Conservation (phyloP, 352 stramenopile genomes). For the Phytophthora pinifolia region DNA sequence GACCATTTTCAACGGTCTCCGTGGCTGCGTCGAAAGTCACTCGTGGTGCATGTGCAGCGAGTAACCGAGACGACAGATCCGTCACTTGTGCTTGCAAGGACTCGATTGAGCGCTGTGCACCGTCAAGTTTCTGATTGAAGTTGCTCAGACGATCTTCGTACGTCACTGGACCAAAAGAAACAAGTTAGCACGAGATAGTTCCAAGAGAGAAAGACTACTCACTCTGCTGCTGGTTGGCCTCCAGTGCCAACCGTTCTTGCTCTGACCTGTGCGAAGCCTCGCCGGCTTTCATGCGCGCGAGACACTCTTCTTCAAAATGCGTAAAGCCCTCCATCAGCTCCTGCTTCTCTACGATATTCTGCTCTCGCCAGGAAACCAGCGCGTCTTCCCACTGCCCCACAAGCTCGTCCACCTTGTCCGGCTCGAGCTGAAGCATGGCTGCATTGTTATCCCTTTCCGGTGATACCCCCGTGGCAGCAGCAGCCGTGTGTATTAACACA, state of each 20-base stretch:
- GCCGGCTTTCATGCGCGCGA: conserved; percentile 24
- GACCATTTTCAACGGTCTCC: not conserved
- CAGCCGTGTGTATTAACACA: conserved; percentile 12
- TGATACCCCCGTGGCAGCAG: conserved; percentile 18
- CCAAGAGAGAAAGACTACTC: conserved; percentile 5
- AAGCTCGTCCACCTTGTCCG: conserved; percentile 26
- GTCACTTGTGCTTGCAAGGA: conserved; percentile 10
- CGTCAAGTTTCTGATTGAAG: conserved; percentile 8
- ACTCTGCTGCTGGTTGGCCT: conserved; percentile 24
- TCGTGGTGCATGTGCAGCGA: not conserved
- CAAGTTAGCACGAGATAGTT: not conserved
- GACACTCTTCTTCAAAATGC: conserved; percentile 34
- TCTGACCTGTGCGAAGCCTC: conserved; percentile 18
- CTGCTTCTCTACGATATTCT: conserved; percentile 17
- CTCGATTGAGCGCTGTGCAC: conserved; percentile 1
- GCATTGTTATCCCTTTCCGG: conserved; percentile 25
- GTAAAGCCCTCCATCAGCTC: conserved; percentile 19
- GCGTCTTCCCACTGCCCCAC: conserved; percentile 33
- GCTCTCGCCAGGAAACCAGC: conserved; percentile 37
- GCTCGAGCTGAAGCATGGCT: conserved; percentile 8
- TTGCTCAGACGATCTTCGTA: conserved; percentile 20
- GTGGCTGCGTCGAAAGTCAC: conserved; percentile 3
- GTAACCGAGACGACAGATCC: conserved; percentile 10
- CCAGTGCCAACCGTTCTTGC: conserved; percentile 14
- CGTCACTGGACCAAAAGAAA: conserved; percentile 10